phyloP scores from a whole-genome alignment of 106 monocot genomes.

The Cymbidium sinense region DNA sequence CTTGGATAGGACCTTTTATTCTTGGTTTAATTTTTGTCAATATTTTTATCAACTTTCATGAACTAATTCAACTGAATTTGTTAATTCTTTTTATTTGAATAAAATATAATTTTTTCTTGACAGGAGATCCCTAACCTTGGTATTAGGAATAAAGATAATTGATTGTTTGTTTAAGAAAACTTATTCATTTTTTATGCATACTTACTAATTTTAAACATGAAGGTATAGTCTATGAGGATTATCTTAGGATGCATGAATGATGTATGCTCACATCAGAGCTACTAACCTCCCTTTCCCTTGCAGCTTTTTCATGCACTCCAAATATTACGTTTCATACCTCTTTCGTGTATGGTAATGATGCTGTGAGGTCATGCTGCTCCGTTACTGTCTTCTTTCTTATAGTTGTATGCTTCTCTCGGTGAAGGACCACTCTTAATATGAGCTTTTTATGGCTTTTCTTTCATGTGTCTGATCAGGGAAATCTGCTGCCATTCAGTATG shows the following conservation, averaged over 20 bases:
- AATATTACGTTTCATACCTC: not conserved
- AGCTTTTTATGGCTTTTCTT: not conserved
- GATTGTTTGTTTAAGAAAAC: too few species aligned
- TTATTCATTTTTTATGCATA: too few species aligned
- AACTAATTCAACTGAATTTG: too few species aligned
- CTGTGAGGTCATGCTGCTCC: not conserved
- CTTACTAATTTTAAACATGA: too few species aligned
- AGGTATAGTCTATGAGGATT: not conserved
- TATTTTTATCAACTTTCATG: too few species aligned
- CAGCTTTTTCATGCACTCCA: not conserved
- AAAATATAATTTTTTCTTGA: too few species aligned
- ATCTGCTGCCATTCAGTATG: slow-evolving; percentile 71
- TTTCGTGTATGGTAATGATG: not conserved
- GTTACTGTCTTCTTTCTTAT: not conserved
- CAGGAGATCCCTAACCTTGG: too few species aligned
- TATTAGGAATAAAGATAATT: too few species aligned
- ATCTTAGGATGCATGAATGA: not conserved
- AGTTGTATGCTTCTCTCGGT: not conserved
- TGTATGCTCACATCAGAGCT: not conserved
- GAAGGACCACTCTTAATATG: too few species aligned
- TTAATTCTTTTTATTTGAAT: too few species aligned
- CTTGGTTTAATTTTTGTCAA: too few species aligned
- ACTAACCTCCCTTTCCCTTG: not conserved
- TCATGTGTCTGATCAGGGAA: slow-evolving; percentile 41
- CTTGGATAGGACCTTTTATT: too few species aligned